Percentiles rank a stretch among this genome's conserved stretches.
Conservation (phyloP, 2,329 filamentous ascomycete genomes). For the Fusarium vanettenii region DNA sequence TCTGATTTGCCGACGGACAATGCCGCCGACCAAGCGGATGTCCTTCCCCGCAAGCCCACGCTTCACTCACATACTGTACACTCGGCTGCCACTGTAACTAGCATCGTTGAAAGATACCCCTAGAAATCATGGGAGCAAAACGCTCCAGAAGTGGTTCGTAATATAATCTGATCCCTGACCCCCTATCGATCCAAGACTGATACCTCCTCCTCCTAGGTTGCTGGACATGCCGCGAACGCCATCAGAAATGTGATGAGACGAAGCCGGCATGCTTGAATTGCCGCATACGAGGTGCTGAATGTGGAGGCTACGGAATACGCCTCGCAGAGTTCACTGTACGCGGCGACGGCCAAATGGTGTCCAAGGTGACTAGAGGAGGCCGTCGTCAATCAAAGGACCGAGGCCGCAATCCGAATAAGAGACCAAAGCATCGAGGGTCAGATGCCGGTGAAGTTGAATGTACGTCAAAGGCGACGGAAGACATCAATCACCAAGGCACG, state of each 20-base stretch:
- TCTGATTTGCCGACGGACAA: neutral
- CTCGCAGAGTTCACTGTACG: neutral
- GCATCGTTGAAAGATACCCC: neutral
- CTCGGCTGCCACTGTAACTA: neutral
- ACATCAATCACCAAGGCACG: neutral
- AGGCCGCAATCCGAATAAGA: neutral
- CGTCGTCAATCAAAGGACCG: neutral
- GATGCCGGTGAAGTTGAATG: neutral
- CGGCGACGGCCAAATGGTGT: neutral
- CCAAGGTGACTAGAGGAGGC: neutral
- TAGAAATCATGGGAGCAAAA: neutral
- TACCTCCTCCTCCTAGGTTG: neutral
- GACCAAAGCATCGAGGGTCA: neutral
- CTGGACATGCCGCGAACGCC: neutral
- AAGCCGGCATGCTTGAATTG: neutral
- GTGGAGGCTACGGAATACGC: neutral
- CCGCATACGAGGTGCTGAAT: neutral
- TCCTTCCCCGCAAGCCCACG: neutral
- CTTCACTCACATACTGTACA: neutral
- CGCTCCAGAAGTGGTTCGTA: neutral
- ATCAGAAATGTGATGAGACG: neutral
- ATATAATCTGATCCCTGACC: neutral
- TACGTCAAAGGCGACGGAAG: neutral
- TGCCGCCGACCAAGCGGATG: neutral
- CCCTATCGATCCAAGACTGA: neutral